Conservation (phyloP, 176 grass and related monocot species). For the Areca catechu region DNA sequence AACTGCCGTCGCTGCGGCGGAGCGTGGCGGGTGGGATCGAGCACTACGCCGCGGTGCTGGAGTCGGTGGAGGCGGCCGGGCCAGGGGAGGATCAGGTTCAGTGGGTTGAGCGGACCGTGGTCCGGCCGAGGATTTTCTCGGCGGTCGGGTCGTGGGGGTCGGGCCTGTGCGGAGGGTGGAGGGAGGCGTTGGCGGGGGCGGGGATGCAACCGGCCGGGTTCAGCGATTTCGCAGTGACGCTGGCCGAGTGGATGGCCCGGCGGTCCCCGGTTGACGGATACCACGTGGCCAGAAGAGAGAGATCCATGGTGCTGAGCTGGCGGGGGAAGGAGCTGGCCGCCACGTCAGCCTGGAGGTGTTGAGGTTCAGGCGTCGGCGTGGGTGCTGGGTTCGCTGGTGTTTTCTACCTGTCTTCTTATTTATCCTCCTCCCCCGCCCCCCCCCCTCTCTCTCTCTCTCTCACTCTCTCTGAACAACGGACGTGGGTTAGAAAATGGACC, state of each 20-base stretch:
- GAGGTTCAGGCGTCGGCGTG: background rate
- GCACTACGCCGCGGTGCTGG: constrained; percentile 24
- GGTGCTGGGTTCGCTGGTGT: too few relatives aligned
- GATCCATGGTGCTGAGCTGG: constrained; percentile 52
- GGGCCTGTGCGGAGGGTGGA: constrained; percentile 17
- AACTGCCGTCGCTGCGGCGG: constrained; percentile 7
- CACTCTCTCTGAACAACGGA: too few relatives aligned
- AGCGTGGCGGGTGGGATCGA: constrained; percentile 35
- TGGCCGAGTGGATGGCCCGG: constrained; percentile 42
- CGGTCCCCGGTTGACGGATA: constrained; percentile 33
- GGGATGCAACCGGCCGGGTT: constrained; percentile 22
- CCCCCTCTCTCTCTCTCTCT: too few relatives aligned
- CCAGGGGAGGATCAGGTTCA: constrained; percentile 22
- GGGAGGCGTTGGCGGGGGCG: constrained; percentile 23
- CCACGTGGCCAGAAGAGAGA: constrained; percentile 30
- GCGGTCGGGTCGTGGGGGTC: constrained; percentile 25
- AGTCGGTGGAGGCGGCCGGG: constrained; percentile 24
- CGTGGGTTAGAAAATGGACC: too few relatives aligned
- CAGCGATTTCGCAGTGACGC: constrained; percentile 38
- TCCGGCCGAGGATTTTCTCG: constrained; percentile 20
- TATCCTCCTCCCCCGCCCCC: too few relatives aligned
- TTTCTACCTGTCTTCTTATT: too few relatives aligned
- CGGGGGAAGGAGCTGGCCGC: constrained; percentile 36
- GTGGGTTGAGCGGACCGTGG: constrained; percentile 32
- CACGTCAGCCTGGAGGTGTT: constrained; percentile 54